Evolutionary conservation across 257 asterid species (phyloP).

Genomic region (Penstemon newberryi): DNA sequence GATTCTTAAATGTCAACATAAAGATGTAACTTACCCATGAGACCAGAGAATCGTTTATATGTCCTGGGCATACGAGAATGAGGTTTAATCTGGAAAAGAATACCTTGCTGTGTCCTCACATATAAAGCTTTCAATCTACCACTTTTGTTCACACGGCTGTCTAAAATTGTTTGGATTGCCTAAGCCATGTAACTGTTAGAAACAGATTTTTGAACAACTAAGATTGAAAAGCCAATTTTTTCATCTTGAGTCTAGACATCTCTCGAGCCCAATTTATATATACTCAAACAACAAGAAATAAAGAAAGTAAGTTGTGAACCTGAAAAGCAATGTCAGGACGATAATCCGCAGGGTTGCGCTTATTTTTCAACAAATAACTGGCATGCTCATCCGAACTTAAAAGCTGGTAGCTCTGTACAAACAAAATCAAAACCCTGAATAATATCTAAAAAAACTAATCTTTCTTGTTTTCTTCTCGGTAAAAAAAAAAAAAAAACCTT

Average conservation of each 20-base stretch:
- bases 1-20: background rate
- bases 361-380: constrained; percentile 41
- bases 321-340: constrained; percentile 89
- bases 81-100: constrained; percentile 78
- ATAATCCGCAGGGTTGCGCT: constrained; percentile 69
- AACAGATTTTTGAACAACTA: no score
- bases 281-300: background rate
- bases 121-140: constrained; percentile 81
- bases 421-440: no score
- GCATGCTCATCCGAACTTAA: no score
- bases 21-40: constrained; percentile 54
- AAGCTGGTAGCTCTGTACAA: no score
- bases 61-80: constrained; percentile 94
- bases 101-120: constrained; percentile 79
- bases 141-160: constrained; percentile 78
- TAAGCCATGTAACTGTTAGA: constrained; percentile 28
- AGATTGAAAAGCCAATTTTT: no score
- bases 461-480: no score
- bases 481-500: no score
- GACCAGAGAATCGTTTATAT: constrained; percentile 76
- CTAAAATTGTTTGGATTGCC: constrained; percentile 84
- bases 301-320: constrained; percentile 32
- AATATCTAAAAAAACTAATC: no score
- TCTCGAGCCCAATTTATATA: no score
- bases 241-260: no score